Evolutionary conservation across 768 basidiomycete genomes (phyloP).

Genomic region (Cyclocybe cylindracea): DNA sequence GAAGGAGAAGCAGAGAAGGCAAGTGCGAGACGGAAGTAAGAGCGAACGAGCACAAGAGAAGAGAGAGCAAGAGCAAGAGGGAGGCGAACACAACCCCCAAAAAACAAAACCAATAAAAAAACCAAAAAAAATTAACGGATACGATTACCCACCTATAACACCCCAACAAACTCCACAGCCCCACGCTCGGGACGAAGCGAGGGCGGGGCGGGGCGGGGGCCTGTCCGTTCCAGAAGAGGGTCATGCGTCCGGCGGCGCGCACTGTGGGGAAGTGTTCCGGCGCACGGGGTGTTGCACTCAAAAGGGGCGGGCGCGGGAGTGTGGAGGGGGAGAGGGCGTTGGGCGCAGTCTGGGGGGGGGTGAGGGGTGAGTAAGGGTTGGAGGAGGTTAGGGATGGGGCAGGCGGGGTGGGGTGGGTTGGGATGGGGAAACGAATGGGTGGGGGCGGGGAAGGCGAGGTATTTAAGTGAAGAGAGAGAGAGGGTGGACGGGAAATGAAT

Average conservation of each 20-base stretch:
- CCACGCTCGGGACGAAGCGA: conserved; percentile 53
- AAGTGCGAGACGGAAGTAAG: too few species aligned
- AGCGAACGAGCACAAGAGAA: not conserved
- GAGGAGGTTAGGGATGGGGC: too few species aligned
- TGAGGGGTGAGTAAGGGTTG: not conserved
- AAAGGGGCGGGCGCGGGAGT: conserved; percentile 40
- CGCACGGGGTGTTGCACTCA: conserved; percentile 65
- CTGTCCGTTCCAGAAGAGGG: conserved; percentile 64
- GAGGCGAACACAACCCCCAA: too few species aligned
- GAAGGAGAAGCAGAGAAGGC: not conserved
- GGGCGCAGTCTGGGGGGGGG: conserved; percentile 58
- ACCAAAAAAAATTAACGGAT: conserved; percentile 9
- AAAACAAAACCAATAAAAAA: too few species aligned
- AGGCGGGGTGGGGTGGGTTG: too few species aligned
- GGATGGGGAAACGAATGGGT: too few species aligned
- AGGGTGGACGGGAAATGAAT: not conserved
- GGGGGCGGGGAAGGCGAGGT: too few species aligned
- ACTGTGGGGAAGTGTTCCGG: conserved; percentile 58
- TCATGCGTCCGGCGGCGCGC: conserved; percentile 60
- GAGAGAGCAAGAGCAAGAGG: too few species aligned
- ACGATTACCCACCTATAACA: conserved; percentile 69
- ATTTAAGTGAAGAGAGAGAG: too few species aligned
- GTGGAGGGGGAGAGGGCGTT: conserved; percentile 50
- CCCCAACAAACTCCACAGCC: conserved; percentile 71
- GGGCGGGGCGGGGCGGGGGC: conserved; percentile 60